Percentiles rank a stretch among this genome's conserved stretches.
Evolutionary conservation across 1,284 basidiomycete species (phyloP).

Genomic region (Mycosarcoma mackinlayi): DNA sequence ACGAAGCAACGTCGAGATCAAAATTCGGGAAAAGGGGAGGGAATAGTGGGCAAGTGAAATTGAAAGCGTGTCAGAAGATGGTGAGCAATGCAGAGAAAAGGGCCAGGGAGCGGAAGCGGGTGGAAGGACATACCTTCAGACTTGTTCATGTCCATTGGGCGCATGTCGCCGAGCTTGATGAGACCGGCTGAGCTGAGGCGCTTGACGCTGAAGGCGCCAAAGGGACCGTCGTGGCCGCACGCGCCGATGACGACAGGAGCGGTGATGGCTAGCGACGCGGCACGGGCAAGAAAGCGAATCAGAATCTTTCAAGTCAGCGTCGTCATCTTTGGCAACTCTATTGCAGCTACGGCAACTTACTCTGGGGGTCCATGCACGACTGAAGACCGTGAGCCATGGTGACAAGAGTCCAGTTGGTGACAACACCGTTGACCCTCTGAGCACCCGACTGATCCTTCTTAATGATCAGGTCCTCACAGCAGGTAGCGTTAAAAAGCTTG

Average conservation of each 20-base stretch:
- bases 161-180: conserved; percentile 83
- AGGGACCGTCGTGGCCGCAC: conserved; percentile 82
- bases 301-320: not conserved
- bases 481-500: conserved; percentile 70
- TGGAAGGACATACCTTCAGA: conserved; percentile 47
- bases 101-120: not conserved
- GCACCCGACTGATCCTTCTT: conserved; percentile 58
- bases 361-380: conserved; percentile 87
- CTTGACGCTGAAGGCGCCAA: conserved; percentile 87
- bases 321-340: not conserved
- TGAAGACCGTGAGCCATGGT: conserved; percentile 77
- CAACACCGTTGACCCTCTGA: conserved; percentile 82
- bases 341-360: conserved; percentile 70
- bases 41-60: conserved; percentile 3
- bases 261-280: conserved; percentile 49
- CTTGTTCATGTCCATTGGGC: conserved; percentile 68
- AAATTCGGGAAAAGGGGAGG: no score
- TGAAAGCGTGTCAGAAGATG: not conserved
- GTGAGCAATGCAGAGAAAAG: not conserved
- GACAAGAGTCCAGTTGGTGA: conserved; percentile 86
- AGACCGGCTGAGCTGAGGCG: conserved; percentile 81
- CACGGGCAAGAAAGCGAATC: not conserved
- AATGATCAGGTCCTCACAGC: conserved; percentile 66
- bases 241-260: conserved; percentile 74
- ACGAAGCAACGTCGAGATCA: no score